phyloP scores from a whole-genome alignment of 305 asterid species.

The Coffea humblotiana region DNA sequence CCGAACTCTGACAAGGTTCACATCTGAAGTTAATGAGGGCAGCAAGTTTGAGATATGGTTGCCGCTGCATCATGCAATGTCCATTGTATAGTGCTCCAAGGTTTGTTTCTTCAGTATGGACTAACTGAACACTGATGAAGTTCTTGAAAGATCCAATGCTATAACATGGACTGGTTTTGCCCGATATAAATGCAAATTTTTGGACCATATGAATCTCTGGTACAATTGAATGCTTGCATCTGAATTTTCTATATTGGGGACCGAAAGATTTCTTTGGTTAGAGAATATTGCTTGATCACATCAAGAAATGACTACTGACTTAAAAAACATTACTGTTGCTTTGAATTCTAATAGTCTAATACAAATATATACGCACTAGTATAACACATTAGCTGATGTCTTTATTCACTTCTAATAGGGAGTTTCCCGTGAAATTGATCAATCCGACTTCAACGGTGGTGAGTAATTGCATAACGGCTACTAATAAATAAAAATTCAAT shows the following conservation, averaged over 20 bases:
- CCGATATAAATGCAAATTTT: neutral
- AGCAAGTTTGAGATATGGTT: too few species aligned
- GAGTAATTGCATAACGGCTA: constrained; percentile 31
- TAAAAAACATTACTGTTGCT: neutral
- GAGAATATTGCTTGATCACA: neutral
- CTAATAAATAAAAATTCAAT: neutral
- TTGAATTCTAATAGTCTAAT: too few species aligned
- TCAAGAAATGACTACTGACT: neutral
- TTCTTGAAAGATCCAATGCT: too few species aligned
- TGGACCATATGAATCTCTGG: neutral
- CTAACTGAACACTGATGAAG: too few species aligned
- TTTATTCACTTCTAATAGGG: neutral
- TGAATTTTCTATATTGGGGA: neutral
- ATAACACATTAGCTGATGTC: too few species aligned
- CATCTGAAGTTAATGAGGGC: too few species aligned
- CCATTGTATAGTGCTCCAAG: neutral
- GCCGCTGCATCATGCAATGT: too few species aligned
- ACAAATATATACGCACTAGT: too few species aligned
- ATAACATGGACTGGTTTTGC: neutral
- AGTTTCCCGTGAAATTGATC: constrained; percentile 5
- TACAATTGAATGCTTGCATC: neutral
- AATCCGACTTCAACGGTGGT: constrained; percentile 11
- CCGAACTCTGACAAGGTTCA: too few species aligned
- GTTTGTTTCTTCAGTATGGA: neutral
- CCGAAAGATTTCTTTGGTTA: neutral